Evolutionary conservation across 805 yeast species (phyloP).

Genomic region (Yamadazyma kitorensis): DNA sequence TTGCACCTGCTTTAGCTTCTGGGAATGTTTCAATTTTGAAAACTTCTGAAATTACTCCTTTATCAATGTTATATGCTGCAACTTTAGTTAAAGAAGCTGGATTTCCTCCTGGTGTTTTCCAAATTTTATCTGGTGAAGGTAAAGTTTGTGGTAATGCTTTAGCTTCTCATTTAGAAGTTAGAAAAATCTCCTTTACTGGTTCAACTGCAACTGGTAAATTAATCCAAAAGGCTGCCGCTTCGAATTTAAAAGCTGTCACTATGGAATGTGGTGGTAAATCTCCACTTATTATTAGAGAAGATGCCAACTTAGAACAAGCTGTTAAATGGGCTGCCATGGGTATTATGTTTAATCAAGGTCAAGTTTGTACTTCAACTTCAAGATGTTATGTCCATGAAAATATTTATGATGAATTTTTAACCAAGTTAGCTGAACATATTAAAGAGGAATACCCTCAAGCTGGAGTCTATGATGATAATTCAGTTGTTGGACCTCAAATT

Average conservation of each 20-base stretch:
- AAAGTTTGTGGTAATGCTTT: constrained; percentile 65
- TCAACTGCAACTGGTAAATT: constrained; percentile 65
- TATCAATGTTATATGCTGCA: constrained; percentile 63
- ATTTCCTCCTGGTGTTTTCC: constrained; percentile 74
- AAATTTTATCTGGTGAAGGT: constrained; percentile 71
- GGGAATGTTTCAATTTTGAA: constrained; percentile 74
- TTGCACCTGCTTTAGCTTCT: constrained; percentile 79
- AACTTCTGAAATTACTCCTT: constrained; percentile 74
- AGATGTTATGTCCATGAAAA: constrained; percentile 57
- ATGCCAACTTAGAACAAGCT: constrained; percentile 63
- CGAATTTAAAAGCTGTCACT: constrained; percentile 60
- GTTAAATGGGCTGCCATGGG: constrained; percentile 68
- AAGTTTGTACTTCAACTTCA: constrained; percentile 67
- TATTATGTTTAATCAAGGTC: constrained; percentile 63
- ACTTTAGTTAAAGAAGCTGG: constrained; percentile 60
- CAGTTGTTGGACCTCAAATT: constrained; percentile 62
- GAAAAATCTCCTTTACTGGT: constrained; percentile 64
- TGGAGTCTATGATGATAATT: constrained; percentile 44
- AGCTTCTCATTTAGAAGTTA: constrained; percentile 56
- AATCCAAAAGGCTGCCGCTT: constrained; percentile 59
- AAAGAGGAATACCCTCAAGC: constrained; percentile 53
- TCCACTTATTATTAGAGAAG: constrained; percentile 59
- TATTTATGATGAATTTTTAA: constrained; percentile 53
- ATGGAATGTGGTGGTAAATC: constrained; percentile 76
- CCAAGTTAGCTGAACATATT: constrained; percentile 44